A percentile compares a stretch with the other conserved stretches of the same genome.
phyloP scores from a whole-genome alignment of 2,329 filamentous ascomycete species.

The Trichoderma breve region DNA sequence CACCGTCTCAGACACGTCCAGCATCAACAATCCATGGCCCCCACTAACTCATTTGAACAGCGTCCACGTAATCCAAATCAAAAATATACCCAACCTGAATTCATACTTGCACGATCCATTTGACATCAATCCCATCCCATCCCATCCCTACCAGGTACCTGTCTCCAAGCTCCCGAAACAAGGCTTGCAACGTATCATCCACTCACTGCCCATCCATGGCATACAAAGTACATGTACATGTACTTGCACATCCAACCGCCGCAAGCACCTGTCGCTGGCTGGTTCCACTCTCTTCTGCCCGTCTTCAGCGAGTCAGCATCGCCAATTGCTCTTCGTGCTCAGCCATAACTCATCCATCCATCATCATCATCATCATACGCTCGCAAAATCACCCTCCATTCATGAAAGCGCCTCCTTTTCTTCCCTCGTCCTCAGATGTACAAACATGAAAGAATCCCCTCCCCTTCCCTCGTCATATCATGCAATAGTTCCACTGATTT shows the following conservation, averaged over 20 bases:
- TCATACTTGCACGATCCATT: neutral
- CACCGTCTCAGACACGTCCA: neutral
- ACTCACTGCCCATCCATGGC: neutral
- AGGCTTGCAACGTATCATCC: neutral
- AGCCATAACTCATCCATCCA: neutral
- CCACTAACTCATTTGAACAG: too few species aligned
- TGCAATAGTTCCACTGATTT: neutral
- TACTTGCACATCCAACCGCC: neutral
- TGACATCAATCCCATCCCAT: neutral
- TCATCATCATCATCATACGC: neutral
- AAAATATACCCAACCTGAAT: neutral
- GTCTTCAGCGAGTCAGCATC: constrained; percentile 3
- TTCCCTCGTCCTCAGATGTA: neutral
- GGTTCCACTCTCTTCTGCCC: neutral
- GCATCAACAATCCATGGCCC: neutral
- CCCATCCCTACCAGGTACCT: neutral
- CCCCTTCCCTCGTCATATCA: neutral
- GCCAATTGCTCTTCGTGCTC: constrained; percentile 3
- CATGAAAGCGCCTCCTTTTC: neutral
- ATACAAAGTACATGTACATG: neutral
- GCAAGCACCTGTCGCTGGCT: neutral
- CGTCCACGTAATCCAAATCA: neutral
- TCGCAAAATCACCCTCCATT: neutral
- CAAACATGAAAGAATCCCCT: neutral
- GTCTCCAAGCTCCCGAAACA: neutral